Evolutionary conservation across 805 yeast genomes (phyloP).

Genomic region (Torulaspora indica): DNA sequence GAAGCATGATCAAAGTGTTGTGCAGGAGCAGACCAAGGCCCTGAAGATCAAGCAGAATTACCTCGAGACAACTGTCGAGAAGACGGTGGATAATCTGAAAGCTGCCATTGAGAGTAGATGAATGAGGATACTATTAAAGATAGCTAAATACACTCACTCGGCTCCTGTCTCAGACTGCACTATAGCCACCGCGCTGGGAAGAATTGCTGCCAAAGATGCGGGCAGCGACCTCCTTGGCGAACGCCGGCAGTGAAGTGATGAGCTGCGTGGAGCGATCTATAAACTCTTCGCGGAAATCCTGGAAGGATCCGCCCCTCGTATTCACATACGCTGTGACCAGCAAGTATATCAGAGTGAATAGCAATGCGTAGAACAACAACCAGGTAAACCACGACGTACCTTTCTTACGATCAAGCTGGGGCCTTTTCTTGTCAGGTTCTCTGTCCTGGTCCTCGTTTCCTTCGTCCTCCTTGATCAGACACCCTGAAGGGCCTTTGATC

Average conservation of each 20-base stretch:
- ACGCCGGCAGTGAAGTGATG: constrained; percentile 55
- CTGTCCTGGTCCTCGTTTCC: constrained; percentile 21
- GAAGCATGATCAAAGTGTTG: constrained; percentile 47
- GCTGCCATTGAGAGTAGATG: constrained; percentile 34
- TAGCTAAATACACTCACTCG: constrained; percentile 1
- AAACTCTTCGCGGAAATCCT: constrained; percentile 71
- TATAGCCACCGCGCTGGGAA: constrained; percentile 72
- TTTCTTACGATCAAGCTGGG: constrained; percentile 28
- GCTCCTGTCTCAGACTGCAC: constrained; percentile 56
- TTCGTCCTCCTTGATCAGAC: constrained; percentile 36
- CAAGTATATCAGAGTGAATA: constrained; percentile 69
- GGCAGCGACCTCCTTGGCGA: constrained; percentile 60
- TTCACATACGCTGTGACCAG: constrained; percentile 67
- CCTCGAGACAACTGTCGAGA: constrained; percentile 70
- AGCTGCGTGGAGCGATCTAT: constrained; percentile 61
- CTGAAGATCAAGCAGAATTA: constrained; percentile 66
- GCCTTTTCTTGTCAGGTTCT: constrained; percentile 20
- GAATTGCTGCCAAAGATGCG: constrained; percentile 57
- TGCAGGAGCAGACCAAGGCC: constrained; percentile 55
- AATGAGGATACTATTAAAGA: neutral
- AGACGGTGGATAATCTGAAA: constrained; percentile 60
- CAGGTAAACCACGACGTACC: constrained; percentile 58
- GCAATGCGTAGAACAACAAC: constrained; percentile 62
- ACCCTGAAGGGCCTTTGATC: constrained; percentile 43
- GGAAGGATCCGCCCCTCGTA: constrained; percentile 60